Evolutionary conservation across 1,139 yeast genomes (phyloP).

Genomic region (Citeromyces hawaiiensis): DNA sequence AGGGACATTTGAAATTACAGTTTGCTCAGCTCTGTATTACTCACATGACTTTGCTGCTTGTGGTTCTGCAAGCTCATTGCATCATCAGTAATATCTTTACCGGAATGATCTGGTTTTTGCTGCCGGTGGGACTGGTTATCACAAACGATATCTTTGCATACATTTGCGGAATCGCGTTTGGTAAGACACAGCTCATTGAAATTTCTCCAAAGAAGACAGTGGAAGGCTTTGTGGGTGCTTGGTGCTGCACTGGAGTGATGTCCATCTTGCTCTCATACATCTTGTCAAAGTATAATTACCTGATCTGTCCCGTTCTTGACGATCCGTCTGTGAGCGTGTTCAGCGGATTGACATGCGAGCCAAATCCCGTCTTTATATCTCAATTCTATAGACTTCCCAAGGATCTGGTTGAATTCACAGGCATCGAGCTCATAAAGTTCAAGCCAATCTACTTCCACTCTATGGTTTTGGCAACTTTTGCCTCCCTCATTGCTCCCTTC

Average conservation of each 20-base stretch:
- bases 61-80: slow-evolving; percentile 89
- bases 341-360: slow-evolving; percentile 58
- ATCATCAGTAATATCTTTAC: slow-evolving; percentile 80
- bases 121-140: slow-evolving; percentile 86
- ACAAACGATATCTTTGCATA: slow-evolving; percentile 95
- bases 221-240: slow-evolving; percentile 96
- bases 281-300: slow-evolving; percentile 53
- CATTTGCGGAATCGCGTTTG: slow-evolving; percentile 93
- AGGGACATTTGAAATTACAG: slow-evolving; percentile 83
- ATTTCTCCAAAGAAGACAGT: slow-evolving; percentile 95
- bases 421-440: slow-evolving; percentile 37
- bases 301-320: slow-evolving; percentile 77
- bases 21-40: slow-evolving; percentile 90
- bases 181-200: slow-evolving; percentile 81
- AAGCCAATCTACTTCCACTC: slow-evolving; percentile 90
- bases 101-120: slow-evolving; percentile 89
- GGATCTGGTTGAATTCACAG: slow-evolving; percentile 33
- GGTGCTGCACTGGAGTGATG: slow-evolving; percentile 81
- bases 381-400: slow-evolving; percentile 70
- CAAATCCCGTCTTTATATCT: slow-evolving; percentile 77
- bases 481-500: slow-evolving; percentile 94
- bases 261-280: slow-evolving; percentile 55
- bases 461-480: slow-evolving; percentile 78
- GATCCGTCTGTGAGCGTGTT: slow-evolving; percentile 45
- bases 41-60: slow-evolving; percentile 84